Evolutionary conservation across 2,329 filamentous ascomycete genomes (phyloP), one percentile per base, ranked within the genome.

Genomic region (Epichloe bromicola): DNA sequence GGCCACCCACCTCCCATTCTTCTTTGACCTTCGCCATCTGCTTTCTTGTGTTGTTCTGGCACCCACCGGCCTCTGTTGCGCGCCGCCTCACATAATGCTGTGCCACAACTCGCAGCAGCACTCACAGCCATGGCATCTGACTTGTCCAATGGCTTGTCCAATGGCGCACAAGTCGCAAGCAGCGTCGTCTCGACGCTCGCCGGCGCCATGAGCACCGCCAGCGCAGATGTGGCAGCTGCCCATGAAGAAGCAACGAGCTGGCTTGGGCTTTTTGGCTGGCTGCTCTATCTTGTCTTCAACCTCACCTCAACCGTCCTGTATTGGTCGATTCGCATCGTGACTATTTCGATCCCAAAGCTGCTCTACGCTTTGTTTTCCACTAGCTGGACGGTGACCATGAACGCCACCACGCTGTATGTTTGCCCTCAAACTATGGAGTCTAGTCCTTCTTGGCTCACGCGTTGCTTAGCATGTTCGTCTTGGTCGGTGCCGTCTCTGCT

Each of bases 381-480:
- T 56, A 96, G 87, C 67, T 74, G 95, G 73, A 98, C 93, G 0
- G 88, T 98, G 63, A 98, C 93, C 11, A 94, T 98, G 90, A 97
- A 97, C 65, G 91, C 93, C 59, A 97, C 91, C 19, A 98, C 93
- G 17, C 69, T 98, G 82, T 94, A 80, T 64, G 82, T 53, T 56
- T 51, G 33, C 17, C 45, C 46, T 49, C 48, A 10, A 7, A 14
- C 48, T 44, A 20, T 43, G 46, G 26, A 47, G 26, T 33, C 36
- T 43, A 40, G 38, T n/a, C 19, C 30, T 23, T 40, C 47, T 40
- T 51, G 49, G 53, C 57, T 61, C 51, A 58, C 51, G 23, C 42
- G 23, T 48, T 50, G 36, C 56, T 15, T 54, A 86, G 83, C 46
- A 81, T 94, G 66, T 70, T 97, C 58, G 88, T 97, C 51, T 62